Evolutionary conservation across 2,329 filamentous ascomycete species (phyloP).

Genomic region (Fusarium sp.): DNA sequence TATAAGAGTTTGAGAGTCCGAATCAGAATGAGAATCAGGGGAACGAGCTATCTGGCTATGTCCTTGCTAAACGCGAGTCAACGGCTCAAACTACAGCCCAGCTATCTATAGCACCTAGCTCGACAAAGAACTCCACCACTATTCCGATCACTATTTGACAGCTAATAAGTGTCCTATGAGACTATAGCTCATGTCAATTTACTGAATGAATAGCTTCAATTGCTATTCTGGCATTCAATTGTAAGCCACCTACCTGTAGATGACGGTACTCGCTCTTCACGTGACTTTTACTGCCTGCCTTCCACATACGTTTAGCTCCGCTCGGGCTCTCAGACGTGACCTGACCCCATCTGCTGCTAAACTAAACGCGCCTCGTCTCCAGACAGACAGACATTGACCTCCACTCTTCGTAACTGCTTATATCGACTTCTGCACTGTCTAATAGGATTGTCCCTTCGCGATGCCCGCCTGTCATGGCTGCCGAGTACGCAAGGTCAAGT

Average conservation of each 20-base stretch:
- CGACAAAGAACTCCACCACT: conserved; percentile 19
- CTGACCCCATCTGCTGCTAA: conserved; percentile 12
- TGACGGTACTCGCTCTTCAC: conserved; percentile 13
- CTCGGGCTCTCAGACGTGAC: background rate
- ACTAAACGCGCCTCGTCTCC: conserved; percentile 29
- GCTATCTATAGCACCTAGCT: conserved; percentile 6
- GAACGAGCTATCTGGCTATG: background rate
- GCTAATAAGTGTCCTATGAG: background rate
- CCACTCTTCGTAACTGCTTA: conserved; percentile 16
- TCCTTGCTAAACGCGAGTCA: conserved; percentile 20
- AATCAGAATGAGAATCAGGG: conserved; percentile 5
- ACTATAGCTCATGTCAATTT: background rate
- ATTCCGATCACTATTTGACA: background rate
- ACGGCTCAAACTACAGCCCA: conserved; percentile 33
- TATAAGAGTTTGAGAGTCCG: background rate
- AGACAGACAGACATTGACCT: conserved; percentile 19
- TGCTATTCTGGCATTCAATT: background rate
- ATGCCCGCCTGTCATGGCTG: conserved; percentile 43
- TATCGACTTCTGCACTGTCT: background rate
- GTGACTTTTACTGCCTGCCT: conserved; percentile 19
- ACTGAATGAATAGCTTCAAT: background rate
- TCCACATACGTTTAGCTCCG: conserved; percentile 19
- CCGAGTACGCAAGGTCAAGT: conserved; percentile 44
- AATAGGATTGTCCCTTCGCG: background rate
- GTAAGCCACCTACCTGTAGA: background rate